A percentile compares a stretch with the other conserved stretches of the same genome.
Evolutionary conservation across 352 stramenopile genomes (phyloP).

Genomic region (Pythium monospermum): DNA sequence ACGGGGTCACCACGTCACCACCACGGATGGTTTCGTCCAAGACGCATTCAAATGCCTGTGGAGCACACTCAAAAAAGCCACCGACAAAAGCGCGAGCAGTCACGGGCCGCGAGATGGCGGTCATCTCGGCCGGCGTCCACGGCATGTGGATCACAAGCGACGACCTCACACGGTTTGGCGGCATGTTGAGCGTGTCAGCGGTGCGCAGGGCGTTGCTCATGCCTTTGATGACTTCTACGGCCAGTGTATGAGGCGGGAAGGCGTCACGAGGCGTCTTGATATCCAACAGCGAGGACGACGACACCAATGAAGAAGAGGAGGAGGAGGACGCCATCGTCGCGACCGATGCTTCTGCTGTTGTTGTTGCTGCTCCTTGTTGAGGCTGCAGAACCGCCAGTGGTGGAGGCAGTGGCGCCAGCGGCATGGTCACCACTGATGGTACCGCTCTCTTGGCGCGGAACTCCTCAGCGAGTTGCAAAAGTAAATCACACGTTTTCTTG

Average conservation of each 20-base stretch:
- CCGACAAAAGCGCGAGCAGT: constrained; percentile 18
- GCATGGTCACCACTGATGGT: no score
- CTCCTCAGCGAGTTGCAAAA: constrained; percentile 22
- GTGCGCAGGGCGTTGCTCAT: constrained; percentile 36
- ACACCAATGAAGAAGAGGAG: no score
- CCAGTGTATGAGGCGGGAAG: constrained; percentile 31
- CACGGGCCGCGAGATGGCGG: neutral
- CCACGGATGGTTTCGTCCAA: constrained; percentile 37
- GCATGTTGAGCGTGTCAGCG: constrained; percentile 21
- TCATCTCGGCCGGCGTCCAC: constrained; percentile 22
- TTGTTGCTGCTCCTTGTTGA: neutral
- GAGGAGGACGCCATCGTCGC: no score
- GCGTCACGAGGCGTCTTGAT: neutral
- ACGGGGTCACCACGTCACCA: constrained; percentile 31
- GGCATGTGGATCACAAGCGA: constrained; percentile 38
- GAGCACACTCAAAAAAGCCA: constrained; percentile 47
- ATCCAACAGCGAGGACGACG: neutral
- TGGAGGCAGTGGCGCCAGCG: no score
- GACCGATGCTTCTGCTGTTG: no score
- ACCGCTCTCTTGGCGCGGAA: neutral
- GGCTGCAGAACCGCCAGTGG: neutral
- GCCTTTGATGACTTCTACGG: constrained; percentile 49
- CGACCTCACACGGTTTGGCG: constrained; percentile 10
- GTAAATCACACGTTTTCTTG: constrained; percentile 21
- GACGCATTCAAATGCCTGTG: constrained; percentile 37